Evolutionary conservation across 2,329 filamentous ascomycete species (phyloP).

Genomic region (Cryphonectria japonica): DNA sequence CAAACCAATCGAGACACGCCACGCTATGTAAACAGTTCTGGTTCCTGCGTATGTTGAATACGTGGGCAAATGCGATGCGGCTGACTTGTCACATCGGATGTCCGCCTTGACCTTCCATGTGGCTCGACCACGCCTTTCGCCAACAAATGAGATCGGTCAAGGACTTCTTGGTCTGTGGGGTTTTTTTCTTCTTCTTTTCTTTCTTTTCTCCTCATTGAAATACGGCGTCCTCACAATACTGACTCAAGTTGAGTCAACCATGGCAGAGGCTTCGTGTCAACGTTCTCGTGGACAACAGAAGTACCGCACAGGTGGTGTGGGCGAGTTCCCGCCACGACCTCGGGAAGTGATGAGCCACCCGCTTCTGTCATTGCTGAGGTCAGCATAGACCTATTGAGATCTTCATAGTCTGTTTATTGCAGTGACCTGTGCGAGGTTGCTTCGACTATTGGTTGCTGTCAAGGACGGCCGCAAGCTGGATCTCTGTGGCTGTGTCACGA

Average conservation of each 20-base stretch:
- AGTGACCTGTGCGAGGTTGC: constrained; percentile 14
- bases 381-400: not conserved
- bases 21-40: not conserved
- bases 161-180: not conserved
- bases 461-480: constrained; percentile 16
- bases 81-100: not conserved
- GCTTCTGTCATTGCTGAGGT: not conserved
- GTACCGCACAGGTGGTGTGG: constrained; percentile 12
- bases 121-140: constrained; percentile 1
- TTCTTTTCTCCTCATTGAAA: not conserved
- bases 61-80: not conserved
- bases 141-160: not conserved
- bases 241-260: constrained; percentile 9
- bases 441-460: not conserved
- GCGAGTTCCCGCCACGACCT: not conserved
- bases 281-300: not conserved
- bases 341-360: not conserved
- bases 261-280: not conserved
- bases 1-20: not conserved
- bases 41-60: not conserved
- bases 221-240: not conserved
- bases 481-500: constrained; percentile 23
- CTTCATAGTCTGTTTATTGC: constrained; percentile 10
- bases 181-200: not conserved
- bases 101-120: constrained; percentile 6